Conservation (phyloP, 176 grass and related monocot species). For the Carex littledalei region DNA sequence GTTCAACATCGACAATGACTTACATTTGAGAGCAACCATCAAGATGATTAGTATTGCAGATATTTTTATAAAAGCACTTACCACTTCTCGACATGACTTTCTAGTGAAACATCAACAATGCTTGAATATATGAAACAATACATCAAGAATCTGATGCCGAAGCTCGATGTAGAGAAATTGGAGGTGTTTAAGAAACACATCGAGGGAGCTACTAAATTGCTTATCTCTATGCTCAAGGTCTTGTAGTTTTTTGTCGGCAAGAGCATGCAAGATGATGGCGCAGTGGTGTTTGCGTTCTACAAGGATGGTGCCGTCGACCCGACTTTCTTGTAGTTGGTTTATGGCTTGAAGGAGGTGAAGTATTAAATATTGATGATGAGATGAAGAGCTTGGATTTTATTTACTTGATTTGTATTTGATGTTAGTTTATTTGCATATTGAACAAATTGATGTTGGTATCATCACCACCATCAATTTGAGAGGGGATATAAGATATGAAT, state of each 20-base stretch:
- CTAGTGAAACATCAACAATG: no score
- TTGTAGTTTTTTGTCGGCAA: constrained; percentile 70
- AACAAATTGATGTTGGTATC: no score
- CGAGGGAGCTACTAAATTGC: constrained; percentile 24
- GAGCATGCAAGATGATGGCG: constrained; percentile 67
- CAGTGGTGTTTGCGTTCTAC: constrained; percentile 76
- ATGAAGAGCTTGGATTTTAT: background rate
- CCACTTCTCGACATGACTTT: no score
- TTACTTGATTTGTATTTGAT: background rate
- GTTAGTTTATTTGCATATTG: background rate
- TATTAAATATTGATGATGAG: background rate
- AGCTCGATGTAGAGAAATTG: constrained; percentile 25
- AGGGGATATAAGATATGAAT: no score
- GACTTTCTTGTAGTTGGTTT: background rate
- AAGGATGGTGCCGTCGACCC: constrained; percentile 56
- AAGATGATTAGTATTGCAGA: no score
- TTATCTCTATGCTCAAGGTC: constrained; percentile 26
- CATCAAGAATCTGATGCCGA: constrained; percentile 30
- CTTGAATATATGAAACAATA: constrained; percentile 32
- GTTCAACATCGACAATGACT: no score
- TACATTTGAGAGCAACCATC: no score
- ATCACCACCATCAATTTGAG: no score
- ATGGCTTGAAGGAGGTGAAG: background rate
- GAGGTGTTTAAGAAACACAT: constrained; percentile 35
- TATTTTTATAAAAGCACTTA: no score